Percentiles rank a stretch among this genome's conserved stretches.
Evolutionary conservation across 1,284 basidiomycete genomes (phyloP).

Genomic region (Malassezia sympodialis): DNA sequence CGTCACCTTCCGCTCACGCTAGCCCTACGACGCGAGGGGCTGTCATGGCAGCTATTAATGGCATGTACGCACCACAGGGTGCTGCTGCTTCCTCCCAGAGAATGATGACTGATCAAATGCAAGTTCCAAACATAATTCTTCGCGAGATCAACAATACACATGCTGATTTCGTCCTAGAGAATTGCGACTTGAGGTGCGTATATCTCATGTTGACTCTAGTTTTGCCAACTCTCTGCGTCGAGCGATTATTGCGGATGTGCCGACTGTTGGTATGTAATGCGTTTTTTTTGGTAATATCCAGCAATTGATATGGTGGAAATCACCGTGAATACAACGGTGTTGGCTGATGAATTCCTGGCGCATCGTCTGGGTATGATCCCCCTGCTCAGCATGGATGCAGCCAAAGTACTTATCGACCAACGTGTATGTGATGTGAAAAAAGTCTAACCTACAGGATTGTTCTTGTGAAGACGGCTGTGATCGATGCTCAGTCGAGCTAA

Average conservation of each 20-base stretch:
- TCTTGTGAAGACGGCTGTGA: conserved; percentile 67
- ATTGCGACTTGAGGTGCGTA: conserved; percentile 34
- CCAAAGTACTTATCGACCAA: conserved; percentile 38
- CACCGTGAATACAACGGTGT: conserved; percentile 76
- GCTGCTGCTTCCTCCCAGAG: background rate
- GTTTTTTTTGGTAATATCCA: background rate
- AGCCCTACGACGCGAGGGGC: conserved; percentile 1
- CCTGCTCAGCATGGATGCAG: conserved; percentile 57
- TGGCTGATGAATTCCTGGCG: conserved; percentile 94
- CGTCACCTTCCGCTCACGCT: background rate
- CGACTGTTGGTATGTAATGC: conserved; percentile 31
- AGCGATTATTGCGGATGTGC: conserved; percentile 45
- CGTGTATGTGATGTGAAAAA: conserved; percentile 23
- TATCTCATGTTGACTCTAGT: conserved; percentile 3
- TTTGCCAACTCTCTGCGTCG: conserved; percentile 46
- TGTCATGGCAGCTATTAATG: conserved; percentile 15
- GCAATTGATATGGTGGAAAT: conserved; percentile 97
- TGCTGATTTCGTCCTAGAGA: conserved; percentile 42
- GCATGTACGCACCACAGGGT: conserved; percentile 8
- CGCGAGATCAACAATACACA: conserved; percentile 32
- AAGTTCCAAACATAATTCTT: conserved; percentile 30
- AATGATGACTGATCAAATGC: background rate
- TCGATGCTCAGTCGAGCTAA: conserved; percentile 67
- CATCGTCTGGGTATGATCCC: conserved; percentile 93
- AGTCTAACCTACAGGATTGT: conserved; percentile 60